Conservation (phyloP, 495 filamentous ascomycete species). For the Talaromyces adpressus region DNA sequence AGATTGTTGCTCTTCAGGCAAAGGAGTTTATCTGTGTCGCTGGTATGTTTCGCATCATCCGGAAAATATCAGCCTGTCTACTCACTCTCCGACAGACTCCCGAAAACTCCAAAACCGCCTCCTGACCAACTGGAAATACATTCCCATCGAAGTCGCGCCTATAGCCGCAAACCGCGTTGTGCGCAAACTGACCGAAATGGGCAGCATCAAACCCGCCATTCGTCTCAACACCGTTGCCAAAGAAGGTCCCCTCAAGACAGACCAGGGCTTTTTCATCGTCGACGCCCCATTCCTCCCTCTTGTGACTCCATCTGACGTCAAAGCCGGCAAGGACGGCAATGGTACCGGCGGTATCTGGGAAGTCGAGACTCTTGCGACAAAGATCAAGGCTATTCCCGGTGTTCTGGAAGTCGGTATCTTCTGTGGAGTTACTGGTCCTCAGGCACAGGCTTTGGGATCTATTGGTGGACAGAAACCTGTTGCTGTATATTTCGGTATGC, state of each 20-base stretch:
- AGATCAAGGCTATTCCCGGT: conserved; percentile 76
- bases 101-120: conserved; percentile 77
- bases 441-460: conserved; percentile 51
- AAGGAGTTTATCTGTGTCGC: conserved; percentile 92
- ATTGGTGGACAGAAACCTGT: conserved; percentile 83
- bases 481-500: conserved; percentile 91
- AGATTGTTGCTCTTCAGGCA: conserved; percentile 79
- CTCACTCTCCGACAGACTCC: conserved; percentile 48
- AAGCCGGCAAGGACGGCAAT: conserved; percentile 35
- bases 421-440: conserved; percentile 63
- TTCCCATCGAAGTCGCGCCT: conserved; percentile 91
- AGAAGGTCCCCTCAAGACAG: conserved; percentile 78
- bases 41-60: conserved; percentile 36
- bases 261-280: conserved; percentile 90
- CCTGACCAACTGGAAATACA: conserved; percentile 70
- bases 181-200: conserved; percentile 57
- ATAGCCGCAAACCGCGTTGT: conserved; percentile 68
- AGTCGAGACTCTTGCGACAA: conserved; percentile 60
- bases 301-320: conserved; percentile 53
- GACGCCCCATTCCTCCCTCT: conserved; percentile 80
- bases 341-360: conserved; percentile 62
- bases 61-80: neutral
- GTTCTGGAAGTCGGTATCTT: conserved; percentile 93
- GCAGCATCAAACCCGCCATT: conserved; percentile 59
- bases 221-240: conserved; percentile 62